Evolutionary conservation across 129 eudicot species (phyloP).

Genomic region (Saposhnikovia divaricata): DNA sequence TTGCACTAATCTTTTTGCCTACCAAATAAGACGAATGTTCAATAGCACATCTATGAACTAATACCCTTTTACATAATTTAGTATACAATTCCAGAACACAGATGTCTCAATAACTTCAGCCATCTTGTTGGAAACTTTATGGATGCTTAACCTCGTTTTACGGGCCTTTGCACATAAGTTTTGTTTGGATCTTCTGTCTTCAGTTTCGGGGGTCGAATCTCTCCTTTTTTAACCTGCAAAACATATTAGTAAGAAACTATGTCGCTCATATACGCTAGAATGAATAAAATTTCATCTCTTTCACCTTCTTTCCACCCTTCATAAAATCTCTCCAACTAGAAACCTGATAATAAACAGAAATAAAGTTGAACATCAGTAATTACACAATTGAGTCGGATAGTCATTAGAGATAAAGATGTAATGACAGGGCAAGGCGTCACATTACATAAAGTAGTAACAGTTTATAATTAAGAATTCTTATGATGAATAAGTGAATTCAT

Average conservation of each 20-base stretch:
- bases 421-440: neutral
- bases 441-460: neutral
- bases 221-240: slow-evolving; percentile 84
- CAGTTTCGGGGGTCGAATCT: slow-evolving; percentile 94
- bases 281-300: neutral
- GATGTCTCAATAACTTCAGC: neutral
- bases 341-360: slow-evolving; percentile 47
- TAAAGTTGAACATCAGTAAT: neutral
- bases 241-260: neutral
- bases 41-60: neutral
- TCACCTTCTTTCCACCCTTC: slow-evolving; percentile 96
- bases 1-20: neutral
- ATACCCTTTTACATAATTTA: neutral
- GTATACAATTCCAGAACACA: neutral
- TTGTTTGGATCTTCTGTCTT: slow-evolving; percentile 99
- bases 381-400: neutral
- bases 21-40: neutral
- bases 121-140: neutral
- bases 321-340: slow-evolving; percentile 99
- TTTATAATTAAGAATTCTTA: neutral
- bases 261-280: neutral
- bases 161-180: slow-evolving; percentile 96
- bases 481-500: too few relatives aligned
- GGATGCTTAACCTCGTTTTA: slow-evolving; percentile 56
- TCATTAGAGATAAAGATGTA: neutral